Conservation (phyloP, 2,329 filamentous ascomycete genomes). For the Akanthomyces muscarius region DNA sequence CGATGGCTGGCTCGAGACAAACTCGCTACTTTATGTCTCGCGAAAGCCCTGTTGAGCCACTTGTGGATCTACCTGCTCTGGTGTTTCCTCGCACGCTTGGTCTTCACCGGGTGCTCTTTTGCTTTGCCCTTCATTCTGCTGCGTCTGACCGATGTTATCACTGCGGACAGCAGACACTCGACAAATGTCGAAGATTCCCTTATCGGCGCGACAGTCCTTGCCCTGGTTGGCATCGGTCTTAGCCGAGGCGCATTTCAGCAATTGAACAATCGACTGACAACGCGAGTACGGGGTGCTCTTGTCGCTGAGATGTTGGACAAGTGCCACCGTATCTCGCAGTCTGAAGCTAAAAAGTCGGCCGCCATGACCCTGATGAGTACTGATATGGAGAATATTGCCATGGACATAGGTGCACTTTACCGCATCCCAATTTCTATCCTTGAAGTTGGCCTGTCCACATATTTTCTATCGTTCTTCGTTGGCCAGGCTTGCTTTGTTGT, state of each 20-base stretch:
- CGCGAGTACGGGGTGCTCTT: no score
- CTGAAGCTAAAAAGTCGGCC: no score
- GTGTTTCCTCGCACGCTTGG: constrained; percentile 1
- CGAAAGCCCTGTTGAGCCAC: neutral
- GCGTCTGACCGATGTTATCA: neutral
- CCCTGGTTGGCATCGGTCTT: neutral
- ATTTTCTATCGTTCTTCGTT: no score
- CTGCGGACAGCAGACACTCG: neutral
- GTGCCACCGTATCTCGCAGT: no score
- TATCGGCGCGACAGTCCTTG: neutral
- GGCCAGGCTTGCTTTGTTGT: no score
- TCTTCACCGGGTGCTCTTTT: constrained; percentile 4
- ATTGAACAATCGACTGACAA: no score
- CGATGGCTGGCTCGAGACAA: neutral
- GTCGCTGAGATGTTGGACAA: no score
- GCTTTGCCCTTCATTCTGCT: constrained; percentile 1
- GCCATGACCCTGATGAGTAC: no score
- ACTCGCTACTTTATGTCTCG: neutral
- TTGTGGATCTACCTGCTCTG: neutral
- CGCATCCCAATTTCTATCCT: no score
- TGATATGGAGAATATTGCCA: no score
- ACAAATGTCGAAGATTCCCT: neutral
- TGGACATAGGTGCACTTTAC: no score
- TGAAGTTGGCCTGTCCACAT: no score
- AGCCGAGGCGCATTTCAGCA: neutral